Conservation (phyloP, 805 yeast species). For the Teunomyces atbi region DNA sequence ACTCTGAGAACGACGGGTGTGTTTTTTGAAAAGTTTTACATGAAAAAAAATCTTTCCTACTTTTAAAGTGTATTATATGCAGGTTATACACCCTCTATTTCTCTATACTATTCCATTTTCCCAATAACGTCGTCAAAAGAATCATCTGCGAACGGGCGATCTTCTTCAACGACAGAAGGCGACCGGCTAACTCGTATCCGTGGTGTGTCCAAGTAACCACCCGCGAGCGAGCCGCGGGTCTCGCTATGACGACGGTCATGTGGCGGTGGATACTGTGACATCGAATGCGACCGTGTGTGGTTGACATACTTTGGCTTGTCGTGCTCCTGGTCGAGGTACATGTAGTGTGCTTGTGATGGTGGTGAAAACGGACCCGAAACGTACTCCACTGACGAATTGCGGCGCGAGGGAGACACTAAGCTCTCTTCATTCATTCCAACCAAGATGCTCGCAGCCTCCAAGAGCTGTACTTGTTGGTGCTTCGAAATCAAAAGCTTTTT, state of each 20-base stretch:
- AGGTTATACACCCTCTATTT: not conserved
- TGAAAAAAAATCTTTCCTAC: not conserved
- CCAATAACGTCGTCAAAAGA: constrained; percentile 2
- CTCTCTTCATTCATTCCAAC: constrained; percentile 65
- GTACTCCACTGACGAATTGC: constrained; percentile 1
- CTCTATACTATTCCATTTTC: constrained; percentile 3
- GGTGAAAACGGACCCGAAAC: not conserved
- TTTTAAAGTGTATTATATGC: not conserved
- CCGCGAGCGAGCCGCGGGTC: constrained; percentile 15
- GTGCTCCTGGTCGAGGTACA: no score
- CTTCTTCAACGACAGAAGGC: not conserved
- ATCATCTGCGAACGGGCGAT: not conserved
- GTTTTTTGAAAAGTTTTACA: not conserved
- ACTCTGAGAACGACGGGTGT: not conserved
- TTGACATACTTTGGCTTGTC: not conserved
- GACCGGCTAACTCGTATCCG: not conserved
- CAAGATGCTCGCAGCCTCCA: constrained; percentile 74
- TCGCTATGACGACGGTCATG: constrained; percentile 5
- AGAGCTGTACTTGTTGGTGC: constrained; percentile 82
- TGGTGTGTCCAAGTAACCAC: constrained; percentile 34
- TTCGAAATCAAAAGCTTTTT: constrained; percentile 77
- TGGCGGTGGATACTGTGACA: constrained; percentile 50
- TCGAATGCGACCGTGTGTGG: constrained; percentile 37
- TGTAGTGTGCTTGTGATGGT: not conserved
- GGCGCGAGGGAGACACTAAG: not conserved